phyloP scores from a whole-genome alignment of 2,329 filamentous ascomycete species.

The Xylariaceae sp. region DNA sequence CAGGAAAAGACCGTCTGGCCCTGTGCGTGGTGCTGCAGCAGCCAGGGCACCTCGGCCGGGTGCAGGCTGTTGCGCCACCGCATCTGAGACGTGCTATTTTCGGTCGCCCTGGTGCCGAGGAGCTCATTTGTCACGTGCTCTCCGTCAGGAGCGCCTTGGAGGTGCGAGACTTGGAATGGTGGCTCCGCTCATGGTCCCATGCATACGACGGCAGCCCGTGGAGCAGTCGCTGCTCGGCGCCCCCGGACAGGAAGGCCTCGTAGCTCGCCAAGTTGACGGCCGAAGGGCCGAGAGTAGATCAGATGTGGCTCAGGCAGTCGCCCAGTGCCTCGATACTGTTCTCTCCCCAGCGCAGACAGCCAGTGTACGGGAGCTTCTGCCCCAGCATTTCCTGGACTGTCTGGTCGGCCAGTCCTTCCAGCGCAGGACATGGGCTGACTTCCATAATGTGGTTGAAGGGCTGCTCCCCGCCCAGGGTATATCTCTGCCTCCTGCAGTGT shows the following conservation, averaged over 20 bases:
- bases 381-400: conserved; percentile 2
- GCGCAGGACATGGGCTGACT: conserved; percentile 7
- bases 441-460: conserved; percentile 6
- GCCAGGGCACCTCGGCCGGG: conserved; percentile 7
- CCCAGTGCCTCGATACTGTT: conserved; percentile 1
- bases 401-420: conserved; percentile 5
- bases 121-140: neutral
- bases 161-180: conserved; percentile 3
- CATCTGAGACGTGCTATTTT: neutral
- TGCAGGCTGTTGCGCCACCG: conserved; percentile 2
- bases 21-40: conserved; percentile 13
- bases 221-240: conserved; percentile 1
- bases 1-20: conserved; percentile 13
- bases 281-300: conserved; percentile 2
- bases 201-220: conserved; percentile 3
- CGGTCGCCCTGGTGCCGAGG: neutral
- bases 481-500: conserved; percentile 11
- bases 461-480: conserved; percentile 7
- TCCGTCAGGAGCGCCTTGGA: neutral
- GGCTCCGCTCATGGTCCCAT: conserved; percentile 3
- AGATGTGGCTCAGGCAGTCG: conserved; percentile 2
- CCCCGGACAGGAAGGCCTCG: neutral
- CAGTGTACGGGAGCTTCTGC: conserved; percentile 3
- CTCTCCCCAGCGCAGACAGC: conserved; percentile 2
- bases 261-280: conserved; percentile 1